Conservation (phyloP, 2,329 filamentous ascomycete species). For the Emmonsiellopsis sp. region DNA sequence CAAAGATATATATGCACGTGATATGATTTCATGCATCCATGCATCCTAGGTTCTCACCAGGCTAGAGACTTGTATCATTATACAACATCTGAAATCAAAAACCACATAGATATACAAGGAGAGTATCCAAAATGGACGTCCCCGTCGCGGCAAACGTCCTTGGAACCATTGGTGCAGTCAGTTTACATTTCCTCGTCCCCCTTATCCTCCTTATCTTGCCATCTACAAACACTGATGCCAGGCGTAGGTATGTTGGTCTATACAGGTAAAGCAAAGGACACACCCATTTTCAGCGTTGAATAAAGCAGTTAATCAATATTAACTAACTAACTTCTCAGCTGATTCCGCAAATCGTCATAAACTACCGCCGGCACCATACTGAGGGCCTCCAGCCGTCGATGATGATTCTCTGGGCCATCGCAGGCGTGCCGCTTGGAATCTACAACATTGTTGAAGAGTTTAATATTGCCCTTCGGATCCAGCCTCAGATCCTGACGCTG, state of each 20-base stretch:
- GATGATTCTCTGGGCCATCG: constrained; percentile 61
- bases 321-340: constrained; percentile 41
- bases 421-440: constrained; percentile 57
- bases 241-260: constrained; percentile 52
- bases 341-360: constrained; percentile 61
- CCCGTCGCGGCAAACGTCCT: constrained; percentile 22
- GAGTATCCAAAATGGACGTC: constrained; percentile 15
- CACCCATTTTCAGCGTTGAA: no score
- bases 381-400: constrained; percentile 58
- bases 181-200: neutral
- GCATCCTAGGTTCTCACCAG: no score
- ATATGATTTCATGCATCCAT: no score
- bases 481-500: constrained; percentile 47
- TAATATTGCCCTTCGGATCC: constrained; percentile 46
- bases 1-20: no score
- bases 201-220: neutral
- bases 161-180: constrained; percentile 23
- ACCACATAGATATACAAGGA: neutral
- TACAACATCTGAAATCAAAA: neutral
- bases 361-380: constrained; percentile 57
- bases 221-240: neutral
- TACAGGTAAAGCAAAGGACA: constrained; percentile 43
- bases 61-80: no score
- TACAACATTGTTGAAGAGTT: constrained; percentile 49
- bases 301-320: no score